Evolutionary conservation across 2,329 filamentous ascomycete genomes (phyloP).

Genomic region (Monilinia aucupariae): DNA sequence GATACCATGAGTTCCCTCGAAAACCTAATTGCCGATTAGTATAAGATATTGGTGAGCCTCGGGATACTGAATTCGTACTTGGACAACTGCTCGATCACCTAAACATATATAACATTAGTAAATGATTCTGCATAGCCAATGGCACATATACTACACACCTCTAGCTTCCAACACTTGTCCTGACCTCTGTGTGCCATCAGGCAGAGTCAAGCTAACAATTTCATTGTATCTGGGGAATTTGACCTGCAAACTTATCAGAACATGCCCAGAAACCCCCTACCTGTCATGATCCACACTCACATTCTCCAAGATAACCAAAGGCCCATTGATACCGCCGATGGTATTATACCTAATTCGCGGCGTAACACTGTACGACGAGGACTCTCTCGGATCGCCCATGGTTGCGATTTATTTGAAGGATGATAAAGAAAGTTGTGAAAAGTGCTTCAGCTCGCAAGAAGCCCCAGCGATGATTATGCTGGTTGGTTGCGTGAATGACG

Average conservation of each 20-base stretch:
- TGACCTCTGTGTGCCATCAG: conserved; percentile 88
- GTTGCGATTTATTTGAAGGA: conserved; percentile 18
- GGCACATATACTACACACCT: conserved; percentile 51
- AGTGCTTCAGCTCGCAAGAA: conserved; percentile 16
- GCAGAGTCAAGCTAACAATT: conserved; percentile 91
- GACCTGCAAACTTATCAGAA: conserved; percentile 55
- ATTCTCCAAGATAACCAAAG: conserved; percentile 95
- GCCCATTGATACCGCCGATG: conserved; percentile 94
- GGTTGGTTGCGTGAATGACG: conserved; percentile 7
- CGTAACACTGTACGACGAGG: conserved; percentile 45
- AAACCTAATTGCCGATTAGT: conserved; percentile 59
- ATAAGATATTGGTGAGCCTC: not conserved
- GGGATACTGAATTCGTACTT: conserved; percentile 52
- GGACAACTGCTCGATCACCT: conserved; percentile 92
- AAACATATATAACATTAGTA: conserved; percentile 21
- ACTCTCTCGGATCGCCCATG: conserved; percentile 37
- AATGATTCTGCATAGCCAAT: conserved; percentile 10
- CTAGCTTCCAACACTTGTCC: conserved; percentile 96
- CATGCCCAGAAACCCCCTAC: not conserved
- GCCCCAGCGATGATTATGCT: conserved; percentile 16
- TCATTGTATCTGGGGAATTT: conserved; percentile 98
- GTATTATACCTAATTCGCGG: conserved; percentile 92
- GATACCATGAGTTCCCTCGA: conserved; percentile 93
- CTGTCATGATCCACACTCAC: conserved; percentile 47
- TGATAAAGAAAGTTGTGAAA: not conserved